phyloP scores from a whole-genome alignment of 176 grass and related monocot species.

The Carex cristatella region DNA sequence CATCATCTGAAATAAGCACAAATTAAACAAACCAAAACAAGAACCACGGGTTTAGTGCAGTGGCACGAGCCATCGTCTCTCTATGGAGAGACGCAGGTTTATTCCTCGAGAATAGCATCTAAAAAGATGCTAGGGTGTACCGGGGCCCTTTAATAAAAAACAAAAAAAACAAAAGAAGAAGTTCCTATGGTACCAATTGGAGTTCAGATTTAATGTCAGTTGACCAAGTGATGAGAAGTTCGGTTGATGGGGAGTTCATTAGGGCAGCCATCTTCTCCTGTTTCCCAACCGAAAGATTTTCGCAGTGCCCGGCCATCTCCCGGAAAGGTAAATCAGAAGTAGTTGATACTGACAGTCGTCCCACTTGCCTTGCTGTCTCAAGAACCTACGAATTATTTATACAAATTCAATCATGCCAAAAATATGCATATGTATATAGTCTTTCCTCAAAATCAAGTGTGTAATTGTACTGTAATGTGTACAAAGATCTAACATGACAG shows the following conservation, averaged over 20 bases:
- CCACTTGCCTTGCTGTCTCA: constrained; percentile 49
- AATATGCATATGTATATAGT: background rate
- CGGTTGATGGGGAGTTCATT: constrained; percentile 24
- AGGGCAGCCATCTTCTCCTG: constrained; percentile 65
- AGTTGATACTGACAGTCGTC: constrained; percentile 62
- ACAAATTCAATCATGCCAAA: constrained; percentile 1
- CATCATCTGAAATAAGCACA: background rate
- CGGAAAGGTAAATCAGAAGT: constrained; percentile 60
- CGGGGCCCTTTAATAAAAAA: too few species aligned
- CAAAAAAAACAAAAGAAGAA: background rate
- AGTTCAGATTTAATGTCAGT: constrained; percentile 6
- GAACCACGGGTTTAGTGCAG: too few species aligned
- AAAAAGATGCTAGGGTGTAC: too few species aligned
- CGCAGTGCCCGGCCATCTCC: constrained; percentile 64
- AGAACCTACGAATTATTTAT: constrained; percentile 44
- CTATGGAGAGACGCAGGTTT: too few species aligned
- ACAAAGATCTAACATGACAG: background rate
- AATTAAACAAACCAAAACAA: constrained; percentile 28
- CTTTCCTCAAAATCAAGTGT: background rate
- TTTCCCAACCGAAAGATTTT: constrained; percentile 59
- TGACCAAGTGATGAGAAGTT: constrained; percentile 27
- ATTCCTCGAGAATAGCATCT: too few species aligned
- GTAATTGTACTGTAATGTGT: background rate
- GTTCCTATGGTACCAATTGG: background rate
- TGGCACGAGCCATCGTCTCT: too few species aligned